Base-by-base conservation (phyloP, 1,284 basidiomycete genomes). In the Cryptococcus wingfieldii region DNA sequence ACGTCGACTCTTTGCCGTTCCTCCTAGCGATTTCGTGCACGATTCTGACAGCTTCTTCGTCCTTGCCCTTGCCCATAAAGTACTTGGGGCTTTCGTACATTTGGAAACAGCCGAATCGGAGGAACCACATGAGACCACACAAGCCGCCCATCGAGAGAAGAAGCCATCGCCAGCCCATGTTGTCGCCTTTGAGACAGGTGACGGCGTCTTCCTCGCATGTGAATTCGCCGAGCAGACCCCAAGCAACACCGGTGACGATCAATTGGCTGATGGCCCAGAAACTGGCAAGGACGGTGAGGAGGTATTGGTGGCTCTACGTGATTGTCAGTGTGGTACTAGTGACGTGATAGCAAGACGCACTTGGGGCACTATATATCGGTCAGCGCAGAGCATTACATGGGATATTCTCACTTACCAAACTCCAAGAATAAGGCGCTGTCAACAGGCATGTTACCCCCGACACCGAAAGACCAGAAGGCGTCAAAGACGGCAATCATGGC, bases 211-310 rank as follows among this genome's bases (percentile, higher is more conserved):
- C 37, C 18, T 51, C 38, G 50, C 67, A 67, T 16, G 66, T 61
- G 39, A 59, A 43, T 50, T 64, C 53, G 18, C 67, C 69, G 16
- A 70, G 61, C 5, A 65, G 49, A 13, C 65, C 65, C 70, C 68
- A 70, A 1, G 68, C 68, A 43, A 70, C 55, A 12, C 66, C 51
- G 10, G 63, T 66, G 0, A 63, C 66, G 38, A 70, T 25, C 10
- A 70, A 57, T 53, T 70, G 68, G 0, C 84, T 85, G n/a, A 85
- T 64, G 6, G 83, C 82, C 85, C 85, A 86, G 79, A 83, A 86
- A 38, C 82, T 79, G 12, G 83, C 84, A 1, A 86, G 79, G 23
- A 86, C 75, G 0, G 84, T 86, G 39, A 86, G 74, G 28, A 84
- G 81, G 80, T 83, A 85, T 55, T 69, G 68, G 50, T 71, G 66